Evolutionary conservation across 768 basidiomycete genomes (phyloP), one percentile per base, ranked within the genome.

Genomic region (Lentinula edodes): DNA sequence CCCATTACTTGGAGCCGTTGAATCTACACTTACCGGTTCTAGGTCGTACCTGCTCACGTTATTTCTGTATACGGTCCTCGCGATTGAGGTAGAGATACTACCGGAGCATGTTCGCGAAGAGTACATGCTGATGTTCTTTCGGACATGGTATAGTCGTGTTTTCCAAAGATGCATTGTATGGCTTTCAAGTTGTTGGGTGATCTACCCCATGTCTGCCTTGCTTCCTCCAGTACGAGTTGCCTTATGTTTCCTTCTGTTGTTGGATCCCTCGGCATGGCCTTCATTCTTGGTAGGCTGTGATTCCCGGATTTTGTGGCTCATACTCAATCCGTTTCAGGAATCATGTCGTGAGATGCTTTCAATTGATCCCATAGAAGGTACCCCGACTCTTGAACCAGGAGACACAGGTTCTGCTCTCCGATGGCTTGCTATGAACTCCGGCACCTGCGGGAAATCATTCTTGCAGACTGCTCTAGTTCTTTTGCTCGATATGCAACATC

Each of bases 211-310:
- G 7, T 18, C 7, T 16, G 7, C 43, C 16, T 8, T 45, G 15
- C n/a, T 45, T 45, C 43, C 43, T 45, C 43, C 43, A 16, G 6
- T 45, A n/a, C 43, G 43, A 12, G n/a, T 16, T 45, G 43, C 43
- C 43, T 45, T 45, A 16, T 45, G 43, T 0, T 45, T 45, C 15
- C 43, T 45, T 5, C 15, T 45, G 7, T 8, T 45, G 43, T 18
- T 45, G 43, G 43, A 38, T 34, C 32, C 15, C n/a, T 60, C 63
- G 5, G 60, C 61, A 1, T 60, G 62, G 16, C 45, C 60, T 2
- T 58, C 62, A 8, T 60, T 65, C 32, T 60, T 65, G 62, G 60
- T 65, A 23, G 62, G 64, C 46, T 41, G n/a, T 42, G 28, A 28
- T 28, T 28, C 28, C 28, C 3, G 28, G 28, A 28, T 28, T 4